Evolutionary conservation across 202 grass and related monocot species (phyloP), one percentile per base, ranked within the genome.

Genomic region (Bolboschoenoplectus hybrid): DNA sequence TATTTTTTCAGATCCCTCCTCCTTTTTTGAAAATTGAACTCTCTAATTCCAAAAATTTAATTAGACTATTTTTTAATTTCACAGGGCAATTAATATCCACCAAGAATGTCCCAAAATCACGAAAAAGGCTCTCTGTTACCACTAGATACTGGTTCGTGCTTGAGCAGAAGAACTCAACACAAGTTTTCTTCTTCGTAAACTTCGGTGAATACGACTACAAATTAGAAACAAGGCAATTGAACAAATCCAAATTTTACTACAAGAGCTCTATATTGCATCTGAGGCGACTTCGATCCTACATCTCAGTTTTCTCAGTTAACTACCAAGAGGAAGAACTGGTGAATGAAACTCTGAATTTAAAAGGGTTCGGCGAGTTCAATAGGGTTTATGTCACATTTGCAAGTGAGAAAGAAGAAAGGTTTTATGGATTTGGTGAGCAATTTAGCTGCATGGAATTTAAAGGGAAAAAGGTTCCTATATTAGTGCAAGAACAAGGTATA

Each of bases 401-500:
- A 49, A 95, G 95, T 85, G 79, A 87, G 32, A 47, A 62, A 26
- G 89, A 97, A 19, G 95, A 97, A 71, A 80, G 87, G 49, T 97
- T 97, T 77, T 95, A 89, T 88, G 92, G 92, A 14, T 97, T 97
- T 72, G 95, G 95, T 73, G 95, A 97, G 91, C 92, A 97, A 88
- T 97, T 97, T 88, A 95, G 92, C 70, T 83, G 76, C 65, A 68
- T 97, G 91, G 92, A 97, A 75, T 97, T 97, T 85, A 97, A 95
- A 89, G 92, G 92, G 83, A 91, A 67, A 82, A 82, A 89, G 47
- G 92, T 97, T 45, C 91, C 91, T 16, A 88, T 97, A 39, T 87
- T 97, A 36, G 95, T 97, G 41, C 95, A 95, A 92, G 95, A 97
- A 52, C 95, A 97, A 91, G 95, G 95, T 8, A 95, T 97, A 76